Base-by-base conservation (phyloP, 1,284 basidiomycete genomes). In the Cutaneotrichosporon sp. region DNA sequence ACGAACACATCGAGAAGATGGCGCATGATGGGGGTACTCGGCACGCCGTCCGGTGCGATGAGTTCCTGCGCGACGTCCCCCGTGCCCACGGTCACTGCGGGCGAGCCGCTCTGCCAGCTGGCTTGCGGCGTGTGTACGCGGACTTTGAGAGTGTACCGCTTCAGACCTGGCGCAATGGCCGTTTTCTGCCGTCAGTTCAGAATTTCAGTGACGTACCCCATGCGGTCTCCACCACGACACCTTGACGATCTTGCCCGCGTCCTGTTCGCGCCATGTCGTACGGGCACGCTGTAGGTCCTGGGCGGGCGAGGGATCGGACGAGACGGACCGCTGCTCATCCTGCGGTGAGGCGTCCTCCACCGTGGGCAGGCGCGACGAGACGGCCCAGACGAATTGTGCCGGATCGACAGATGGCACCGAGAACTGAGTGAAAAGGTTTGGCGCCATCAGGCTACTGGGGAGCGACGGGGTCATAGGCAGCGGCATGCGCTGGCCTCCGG, bases 221-320 rank as follows among this genome's bases (percentile, higher is more conserved):
- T 68, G 66, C 8, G 66, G 66, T 37, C 66, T 54, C 61, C 63
- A 68, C 66, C 66, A 68, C 26, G 64, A 62, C 31, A 68, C 50
- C 47, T 68, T 68, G 41, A 66, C 64, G 3, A 65, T 60, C 54
- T 61, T 64, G 31, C 59, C 60, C 24, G 54, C 41, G 17, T 22
- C 45, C 17, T 25, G n/a, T 31, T 33, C 26, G 14, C 10, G 20
- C n/a, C 16, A 31, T 4, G 37, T 14, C 26, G 17, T 22, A 12
- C n/a, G 35, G 19, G 10, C 11, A 14, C 29, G 39, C 10, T 44
- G 29, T 17, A 26, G 29, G 4, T 31, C 29, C 29, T 31, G 29
- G 3, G 35, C 45, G 3, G 54, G 54, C 5, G 49, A 51, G 11
- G 54, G 49, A 20, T 47, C 54, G 4, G 39, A 44, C 9, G 34